Conservation (phyloP, 192 early-diverging fungal species). For the Entomortierella parvispora region DNA sequence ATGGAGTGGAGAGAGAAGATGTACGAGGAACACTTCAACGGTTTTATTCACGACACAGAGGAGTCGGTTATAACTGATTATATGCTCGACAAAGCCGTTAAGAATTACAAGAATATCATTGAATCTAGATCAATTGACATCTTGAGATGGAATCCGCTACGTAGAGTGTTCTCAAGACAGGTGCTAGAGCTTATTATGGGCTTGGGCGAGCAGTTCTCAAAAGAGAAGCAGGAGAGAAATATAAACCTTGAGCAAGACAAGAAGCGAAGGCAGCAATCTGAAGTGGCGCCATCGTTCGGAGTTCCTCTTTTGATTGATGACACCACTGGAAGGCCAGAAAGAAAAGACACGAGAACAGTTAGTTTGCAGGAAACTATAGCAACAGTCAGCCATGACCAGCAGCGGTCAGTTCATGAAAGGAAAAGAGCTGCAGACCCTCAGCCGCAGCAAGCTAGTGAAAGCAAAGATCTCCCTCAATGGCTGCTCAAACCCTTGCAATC, state of each 20-base stretch:
- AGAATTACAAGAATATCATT: neutral
- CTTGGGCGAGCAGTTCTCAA: neutral
- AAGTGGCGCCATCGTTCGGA: neutral
- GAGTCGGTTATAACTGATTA: neutral
- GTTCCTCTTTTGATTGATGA: neutral
- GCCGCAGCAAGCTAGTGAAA: too few relatives aligned
- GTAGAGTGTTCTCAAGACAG: neutral
- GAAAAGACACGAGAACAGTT: too few relatives aligned
- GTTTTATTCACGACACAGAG: neutral
- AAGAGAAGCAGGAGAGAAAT: neutral
- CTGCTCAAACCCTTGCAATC: too few relatives aligned
- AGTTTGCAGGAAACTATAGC: too few relatives aligned
- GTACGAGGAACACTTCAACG: neutral
- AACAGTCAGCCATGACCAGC: too few relatives aligned
- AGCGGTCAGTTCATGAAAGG: too few relatives aligned
- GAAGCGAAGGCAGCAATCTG: neutral
- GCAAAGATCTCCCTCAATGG: too few relatives aligned
- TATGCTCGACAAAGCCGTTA: neutral
- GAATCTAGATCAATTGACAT: neutral
- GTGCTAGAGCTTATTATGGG: neutral
- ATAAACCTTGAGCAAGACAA: neutral
- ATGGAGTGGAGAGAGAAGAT: too few relatives aligned
- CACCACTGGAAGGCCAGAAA: too few relatives aligned
- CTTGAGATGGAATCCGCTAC: neutral
- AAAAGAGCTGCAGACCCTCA: too few relatives aligned